A percentile compares a stretch with the other conserved stretches of the same genome.
phyloP scores from a whole-genome alignment of 345 rosid genomes.

The Pistacia atlantica region DNA sequence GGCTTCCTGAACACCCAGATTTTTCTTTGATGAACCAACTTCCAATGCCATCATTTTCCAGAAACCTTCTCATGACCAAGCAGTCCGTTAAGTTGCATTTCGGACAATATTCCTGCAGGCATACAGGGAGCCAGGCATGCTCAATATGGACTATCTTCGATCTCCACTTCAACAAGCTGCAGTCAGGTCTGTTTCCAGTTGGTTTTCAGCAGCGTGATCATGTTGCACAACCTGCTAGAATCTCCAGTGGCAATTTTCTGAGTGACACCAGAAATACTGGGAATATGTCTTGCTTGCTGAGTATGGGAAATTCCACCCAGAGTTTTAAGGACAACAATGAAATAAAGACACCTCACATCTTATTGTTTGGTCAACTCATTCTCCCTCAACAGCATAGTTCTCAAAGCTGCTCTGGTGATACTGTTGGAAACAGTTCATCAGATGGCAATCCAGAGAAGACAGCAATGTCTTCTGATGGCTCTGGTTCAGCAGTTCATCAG shows the following conservation, averaged over 20 bases:
- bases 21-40: slow-evolving; percentile 55
- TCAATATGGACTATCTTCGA: slow-evolving; percentile 76
- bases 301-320: slow-evolving; percentile 55
- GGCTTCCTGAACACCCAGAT: slow-evolving; percentile 64
- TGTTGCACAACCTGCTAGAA: slow-evolving; percentile 37
- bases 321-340: slow-evolving; percentile 44
- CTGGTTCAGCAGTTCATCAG: slow-evolving; percentile 51
- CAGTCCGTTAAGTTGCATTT: slow-evolving; percentile 68
- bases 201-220: slow-evolving; percentile 46
- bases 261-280: slow-evolving; percentile 32
- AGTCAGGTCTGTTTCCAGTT: slow-evolving; percentile 45
- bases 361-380: slow-evolving; percentile 86
- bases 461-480: slow-evolving; percentile 56
- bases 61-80: slow-evolving; percentile 55
- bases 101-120: slow-evolving; percentile 88
- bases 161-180: slow-evolving; percentile 64
- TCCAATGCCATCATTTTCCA: slow-evolving; percentile 62
- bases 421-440: slow-evolving; percentile 48
- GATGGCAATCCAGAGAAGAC: slow-evolving; percentile 55
- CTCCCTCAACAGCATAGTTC: slow-evolving; percentile 61
- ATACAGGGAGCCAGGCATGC: slow-evolving; percentile 99
- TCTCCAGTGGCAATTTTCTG: slow-evolving; percentile 27
- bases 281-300: slow-evolving; percentile 61
- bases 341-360: slow-evolving; percentile 62
- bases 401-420: slow-evolving; percentile 66